Evolutionary conservation across 306 rosid species (phyloP), one percentile per base, ranked within the genome.

Genomic region (Mimosa bimucronata): DNA sequence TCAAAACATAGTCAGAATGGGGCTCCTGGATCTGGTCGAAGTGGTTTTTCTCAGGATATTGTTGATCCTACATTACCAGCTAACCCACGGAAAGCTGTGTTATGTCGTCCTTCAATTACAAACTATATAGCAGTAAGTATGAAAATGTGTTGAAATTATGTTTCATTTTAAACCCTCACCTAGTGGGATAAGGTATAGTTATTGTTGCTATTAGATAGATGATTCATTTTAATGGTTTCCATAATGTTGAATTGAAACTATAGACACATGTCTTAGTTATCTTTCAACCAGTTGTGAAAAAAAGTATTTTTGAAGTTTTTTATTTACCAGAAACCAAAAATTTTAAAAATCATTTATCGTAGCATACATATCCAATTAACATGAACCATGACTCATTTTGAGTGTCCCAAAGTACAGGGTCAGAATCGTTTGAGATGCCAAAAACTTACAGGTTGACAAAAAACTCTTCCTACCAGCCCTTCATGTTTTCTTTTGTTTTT

Each of bases 41-140:
- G 77, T 74, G 91, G 90, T 85, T 85, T 80, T 88, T 74, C 88
- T 46, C 98, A 92, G 68, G 97, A 95, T 83, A 91, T 95, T 77
- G 82, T 88, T 25, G 98, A 95, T 86, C 98, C 97, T 77, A 88
- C 98, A 13, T 87, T 95, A 79, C 98, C 97, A 60, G 82, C 90
- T 23, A 95, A 95, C 86, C 98, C 98, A 13, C 88, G 97, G 72
- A 95, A 95, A 84, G 88, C 98, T 44, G 84, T 95, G 80, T 86
- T 95, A 68, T 89, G 88, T 81, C 94, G 88, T 79, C 98, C 98
- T 75, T 89, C 97, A 11, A 85, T 86, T 45, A 90, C 98, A 28
- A 95, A 95, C 79, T 95, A 91, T 83, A 77, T 95, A 66, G 98
- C 98, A 75, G 98, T 95, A 86, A 89, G 98, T 91, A 74, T 81